A percentile compares a stretch with the other conserved stretches of the same genome.
phyloP scores from a whole-genome alignment of 768 basidiomycete species.

The Hygrocybe coccinea region DNA sequence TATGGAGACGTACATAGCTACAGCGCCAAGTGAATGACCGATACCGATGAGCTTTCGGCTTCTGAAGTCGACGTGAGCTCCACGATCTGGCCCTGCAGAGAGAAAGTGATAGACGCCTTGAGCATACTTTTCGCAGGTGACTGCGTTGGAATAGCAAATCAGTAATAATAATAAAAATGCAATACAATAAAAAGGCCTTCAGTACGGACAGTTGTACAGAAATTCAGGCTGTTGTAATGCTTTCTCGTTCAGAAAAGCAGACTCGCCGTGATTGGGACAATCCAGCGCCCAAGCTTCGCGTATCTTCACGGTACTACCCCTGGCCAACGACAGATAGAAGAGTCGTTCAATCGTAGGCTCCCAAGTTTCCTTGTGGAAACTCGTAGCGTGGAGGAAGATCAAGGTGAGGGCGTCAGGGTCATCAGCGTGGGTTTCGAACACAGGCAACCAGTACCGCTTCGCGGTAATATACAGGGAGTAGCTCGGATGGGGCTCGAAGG shows the following conservation, averaged over 20 bases:
- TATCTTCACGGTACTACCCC: conserved; percentile 30
- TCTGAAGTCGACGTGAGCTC: conserved; percentile 44
- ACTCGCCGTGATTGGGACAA: conserved; percentile 69
- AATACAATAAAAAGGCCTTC: background rate
- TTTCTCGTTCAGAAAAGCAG: conserved; percentile 49
- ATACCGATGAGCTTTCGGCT: conserved; percentile 53
- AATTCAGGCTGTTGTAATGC: conserved; percentile 41
- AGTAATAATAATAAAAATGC: too few species aligned
- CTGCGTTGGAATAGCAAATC: conserved; percentile 29
- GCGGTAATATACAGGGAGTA: conserved; percentile 52
- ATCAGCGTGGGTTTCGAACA: conserved; percentile 31
- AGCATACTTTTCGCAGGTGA: conserved; percentile 63
- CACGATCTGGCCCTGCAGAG: conserved; percentile 34
- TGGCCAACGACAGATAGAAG: conserved; percentile 31
- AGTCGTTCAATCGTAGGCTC: conserved; percentile 53
- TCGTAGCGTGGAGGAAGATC: conserved; percentile 62
- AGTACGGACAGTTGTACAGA: conserved; percentile 41
- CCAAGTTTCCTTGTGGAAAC: conserved; percentile 74
- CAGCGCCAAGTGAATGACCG: conserved; percentile 66
- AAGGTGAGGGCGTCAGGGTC: conserved; percentile 50
- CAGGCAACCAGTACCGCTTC: conserved; percentile 51
- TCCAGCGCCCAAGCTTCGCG: conserved; percentile 65
- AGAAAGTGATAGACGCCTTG: conserved; percentile 55
- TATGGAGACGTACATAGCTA: conserved; percentile 48
- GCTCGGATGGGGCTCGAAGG: conserved; percentile 35